Percentiles rank a stretch among this genome's conserved stretches.
phyloP scores from a whole-genome alignment of 1,139 yeast species.

The Suhomyces ambrosiae region DNA sequence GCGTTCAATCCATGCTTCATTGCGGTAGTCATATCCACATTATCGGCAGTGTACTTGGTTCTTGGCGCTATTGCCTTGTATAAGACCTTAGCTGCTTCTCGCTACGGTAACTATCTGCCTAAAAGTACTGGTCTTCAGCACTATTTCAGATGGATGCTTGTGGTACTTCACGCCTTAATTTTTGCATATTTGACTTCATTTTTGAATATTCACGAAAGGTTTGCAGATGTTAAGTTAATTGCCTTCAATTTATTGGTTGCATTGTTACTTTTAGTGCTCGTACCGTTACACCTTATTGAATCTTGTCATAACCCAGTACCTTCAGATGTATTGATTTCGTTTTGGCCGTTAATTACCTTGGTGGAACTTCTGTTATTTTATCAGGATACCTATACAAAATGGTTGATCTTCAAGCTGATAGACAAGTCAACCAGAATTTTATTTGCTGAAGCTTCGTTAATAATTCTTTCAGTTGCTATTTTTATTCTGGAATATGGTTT shows the following conservation, averaged over 20 bases:
- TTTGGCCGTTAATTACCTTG: slow-evolving; percentile 41
- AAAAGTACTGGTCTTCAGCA: slow-evolving; percentile 35
- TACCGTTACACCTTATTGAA: slow-evolving; percentile 49
- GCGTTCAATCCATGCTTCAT: slow-evolving; percentile 63
- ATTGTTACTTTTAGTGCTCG: slow-evolving; percentile 23
- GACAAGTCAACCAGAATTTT: slow-evolving; percentile 14
- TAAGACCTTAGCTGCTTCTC: slow-evolving; percentile 15
- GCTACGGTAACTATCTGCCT: slow-evolving; percentile 25
- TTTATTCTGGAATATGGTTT: slow-evolving; percentile 28
- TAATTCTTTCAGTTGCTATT: slow-evolving; percentile 24
- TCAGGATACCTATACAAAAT: slow-evolving; percentile 34
- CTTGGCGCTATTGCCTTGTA: slow-evolving; percentile 32
- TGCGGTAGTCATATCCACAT: slow-evolving; percentile 24
- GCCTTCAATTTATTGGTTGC: slow-evolving; percentile 23
- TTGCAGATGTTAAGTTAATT: slow-evolving; percentile 25
- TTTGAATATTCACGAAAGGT: slow-evolving; percentile 25
- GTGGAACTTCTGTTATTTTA: slow-evolving; percentile 25
- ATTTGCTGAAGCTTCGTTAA: slow-evolving; percentile 21
- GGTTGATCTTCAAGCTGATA: slow-evolving; percentile 25
- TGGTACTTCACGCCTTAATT: slow-evolving; percentile 29
- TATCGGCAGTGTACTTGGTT: slow-evolving; percentile 18
- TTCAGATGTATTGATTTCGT: slow-evolving; percentile 37
- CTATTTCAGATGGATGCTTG: slow-evolving; percentile 29
- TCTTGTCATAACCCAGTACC: slow-evolving; percentile 34
- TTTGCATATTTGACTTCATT: slow-evolving; percentile 22